Evolutionary conservation across 179 eudicot genomes (phyloP).

Genomic region (Spinacia oleracea): DNA sequence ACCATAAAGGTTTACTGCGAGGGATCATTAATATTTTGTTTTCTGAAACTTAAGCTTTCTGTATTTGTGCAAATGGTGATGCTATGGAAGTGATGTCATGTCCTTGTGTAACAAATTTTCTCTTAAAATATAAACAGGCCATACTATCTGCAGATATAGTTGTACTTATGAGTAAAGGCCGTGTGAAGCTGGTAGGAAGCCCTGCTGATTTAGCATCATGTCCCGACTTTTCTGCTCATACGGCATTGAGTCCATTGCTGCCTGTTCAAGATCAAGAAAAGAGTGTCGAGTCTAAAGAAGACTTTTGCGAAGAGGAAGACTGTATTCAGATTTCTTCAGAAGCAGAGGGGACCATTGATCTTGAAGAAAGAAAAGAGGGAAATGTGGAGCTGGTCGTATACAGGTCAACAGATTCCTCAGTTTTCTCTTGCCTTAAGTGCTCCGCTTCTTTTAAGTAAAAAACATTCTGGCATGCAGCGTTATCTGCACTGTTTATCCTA

Average conservation of each 20-base stretch:
- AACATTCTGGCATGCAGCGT: neutral
- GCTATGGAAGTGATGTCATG: neutral
- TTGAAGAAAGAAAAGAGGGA: constrained; percentile 85
- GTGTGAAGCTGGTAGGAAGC: constrained; percentile 67
- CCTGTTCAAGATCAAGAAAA: constrained; percentile 34
- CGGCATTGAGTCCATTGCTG: constrained; percentile 37
- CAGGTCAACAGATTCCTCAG: constrained; percentile 47
- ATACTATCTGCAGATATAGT: constrained; percentile 76
- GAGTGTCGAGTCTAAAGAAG: constrained; percentile 28
- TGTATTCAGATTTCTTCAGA: constrained; percentile 38
- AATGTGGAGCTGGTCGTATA: constrained; percentile 75
- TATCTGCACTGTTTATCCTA: neutral
- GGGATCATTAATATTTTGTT: neutral
- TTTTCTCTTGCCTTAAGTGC: neutral
- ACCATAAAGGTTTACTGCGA: neutral
- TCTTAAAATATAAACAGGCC: constrained; percentile 48
- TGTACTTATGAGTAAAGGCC: constrained; percentile 81
- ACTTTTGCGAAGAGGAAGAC: constrained; percentile 35
- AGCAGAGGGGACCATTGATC: constrained; percentile 43
- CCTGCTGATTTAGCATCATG: constrained; percentile 57
- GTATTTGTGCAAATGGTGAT: neutral
- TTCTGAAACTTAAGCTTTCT: neutral
- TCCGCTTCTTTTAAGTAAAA: neutral
- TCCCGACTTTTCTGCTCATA: constrained; percentile 39
- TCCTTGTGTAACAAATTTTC: neutral